A percentile compares a stretch with the other conserved stretches of the same genome.
These are phyloP conservation scores for Domatiomyces globalis DNA, from an alignment of 2,329 filamentous ascomycete species.

Conservation along the genomic window DNA sequence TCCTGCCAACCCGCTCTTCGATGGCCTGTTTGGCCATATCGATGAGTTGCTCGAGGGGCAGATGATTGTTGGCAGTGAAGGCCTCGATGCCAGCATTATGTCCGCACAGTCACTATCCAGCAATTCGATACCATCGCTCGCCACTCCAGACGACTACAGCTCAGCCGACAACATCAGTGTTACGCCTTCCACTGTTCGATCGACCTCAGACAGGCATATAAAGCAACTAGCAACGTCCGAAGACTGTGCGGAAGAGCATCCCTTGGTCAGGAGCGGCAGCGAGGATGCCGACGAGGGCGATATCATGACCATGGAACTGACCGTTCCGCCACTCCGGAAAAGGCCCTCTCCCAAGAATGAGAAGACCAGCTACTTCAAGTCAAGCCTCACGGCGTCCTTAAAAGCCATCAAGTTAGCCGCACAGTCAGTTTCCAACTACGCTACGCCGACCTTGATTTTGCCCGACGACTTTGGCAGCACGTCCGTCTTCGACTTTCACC, in stretches of 20 bases:
- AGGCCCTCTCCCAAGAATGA: constrained; percentile 17
- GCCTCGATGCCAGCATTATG: constrained; percentile 30
- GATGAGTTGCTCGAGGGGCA: constrained; percentile 32
- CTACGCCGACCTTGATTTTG: constrained; percentile 35
- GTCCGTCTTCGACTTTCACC: constrained; percentile 42
- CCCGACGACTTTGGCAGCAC: constrained; percentile 37
- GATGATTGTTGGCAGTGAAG: constrained; percentile 27
- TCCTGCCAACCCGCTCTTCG: constrained; percentile 34
- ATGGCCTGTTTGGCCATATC: constrained; percentile 41
- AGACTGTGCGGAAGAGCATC: constrained; percentile 44
- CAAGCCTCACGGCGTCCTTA: constrained; percentile 49
- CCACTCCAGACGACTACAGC: constrained; percentile 34
- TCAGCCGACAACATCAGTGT: constrained; percentile 29
- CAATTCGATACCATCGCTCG: constrained; percentile 44
- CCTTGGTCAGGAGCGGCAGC: constrained; percentile 33
- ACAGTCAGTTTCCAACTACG: constrained; percentile 46
- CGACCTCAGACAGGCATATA: constrained; percentile 27
- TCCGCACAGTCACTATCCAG: constrained; percentile 40
- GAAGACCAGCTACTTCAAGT: constrained; percentile 39
- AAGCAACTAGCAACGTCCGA: constrained; percentile 39
- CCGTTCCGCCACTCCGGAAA: constrained; percentile 18
- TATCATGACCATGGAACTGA: constrained; percentile 6
- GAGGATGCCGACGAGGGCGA: constrained; percentile 15
- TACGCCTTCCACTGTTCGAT: constrained; percentile 27
- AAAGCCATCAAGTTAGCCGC: constrained; percentile 48